These are phyloP conservation scores for Chlamydomonas sp. DNA, from an alignment of 139 green algal species.

Conservation along the genomic window DNA sequence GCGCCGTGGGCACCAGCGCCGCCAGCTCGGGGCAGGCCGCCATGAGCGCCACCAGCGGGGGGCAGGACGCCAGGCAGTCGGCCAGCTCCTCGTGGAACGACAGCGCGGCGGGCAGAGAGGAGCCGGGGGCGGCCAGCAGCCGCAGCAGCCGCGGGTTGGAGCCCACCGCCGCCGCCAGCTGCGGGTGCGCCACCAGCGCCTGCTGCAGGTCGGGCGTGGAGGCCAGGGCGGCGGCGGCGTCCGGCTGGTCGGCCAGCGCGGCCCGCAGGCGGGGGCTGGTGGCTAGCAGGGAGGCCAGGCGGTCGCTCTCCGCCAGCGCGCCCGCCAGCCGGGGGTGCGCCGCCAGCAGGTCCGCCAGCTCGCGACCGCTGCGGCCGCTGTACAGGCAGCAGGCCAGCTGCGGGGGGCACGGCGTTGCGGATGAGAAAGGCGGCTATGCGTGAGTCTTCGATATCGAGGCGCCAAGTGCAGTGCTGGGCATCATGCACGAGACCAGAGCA, in stretches of 20 bases:
- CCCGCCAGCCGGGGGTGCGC: background rate
- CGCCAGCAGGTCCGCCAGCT: slow-evolving; percentile 5
- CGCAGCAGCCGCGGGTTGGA: background rate
- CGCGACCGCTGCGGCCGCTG: background rate
- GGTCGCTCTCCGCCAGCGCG: slow-evolving; percentile 14
- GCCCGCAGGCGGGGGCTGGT: background rate
- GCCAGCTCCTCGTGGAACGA: background rate
- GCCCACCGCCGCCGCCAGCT: slow-evolving; percentile 8
- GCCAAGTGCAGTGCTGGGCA: too few species aligned
- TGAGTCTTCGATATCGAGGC: background rate
- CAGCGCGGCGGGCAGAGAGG: background rate
- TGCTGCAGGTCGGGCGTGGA: background rate
- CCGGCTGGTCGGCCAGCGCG: background rate
- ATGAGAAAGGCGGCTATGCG: too few species aligned
- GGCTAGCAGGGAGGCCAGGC: slow-evolving; percentile 2
- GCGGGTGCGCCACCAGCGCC: background rate
- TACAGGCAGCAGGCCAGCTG: background rate
- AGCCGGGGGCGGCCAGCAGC: slow-evolving; percentile 3
- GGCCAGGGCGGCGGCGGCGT: slow-evolving; percentile 1
- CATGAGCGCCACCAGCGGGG: slow-evolving; percentile 1
- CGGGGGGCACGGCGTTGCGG: too few species aligned
- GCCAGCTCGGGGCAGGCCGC: background rate
- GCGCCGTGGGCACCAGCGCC: background rate
- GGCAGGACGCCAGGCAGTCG: background rate
- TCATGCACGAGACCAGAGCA: too few species aligned